Percentiles rank a stretch among this genome's conserved stretches.
These are phyloP conservation scores for Starmera dryadoides DNA, from an alignment of 805 yeast genomes.

Conservation along the genomic window DNA sequence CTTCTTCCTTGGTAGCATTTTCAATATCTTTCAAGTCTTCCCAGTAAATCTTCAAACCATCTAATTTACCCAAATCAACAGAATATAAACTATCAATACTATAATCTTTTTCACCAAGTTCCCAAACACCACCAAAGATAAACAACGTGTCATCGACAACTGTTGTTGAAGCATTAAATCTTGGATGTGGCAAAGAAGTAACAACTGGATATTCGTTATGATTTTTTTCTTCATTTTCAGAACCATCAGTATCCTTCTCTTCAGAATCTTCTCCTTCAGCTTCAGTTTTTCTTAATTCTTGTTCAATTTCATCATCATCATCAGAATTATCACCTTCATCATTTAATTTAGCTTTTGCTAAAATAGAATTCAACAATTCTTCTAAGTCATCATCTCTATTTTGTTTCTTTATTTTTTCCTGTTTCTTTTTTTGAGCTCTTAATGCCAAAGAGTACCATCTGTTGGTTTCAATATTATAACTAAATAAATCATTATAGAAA, in stretches of 20 bases:
- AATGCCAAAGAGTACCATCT: constrained; percentile 77
- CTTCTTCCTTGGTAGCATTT: constrained; percentile 42
- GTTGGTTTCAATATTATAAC: constrained; percentile 79
- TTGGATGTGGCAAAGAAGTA: constrained; percentile 71
- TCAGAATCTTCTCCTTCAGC: constrained; percentile 13
- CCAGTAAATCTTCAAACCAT: constrained; percentile 87
- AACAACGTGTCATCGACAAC: constrained; percentile 79
- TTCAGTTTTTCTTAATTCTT: constrained; percentile 39
- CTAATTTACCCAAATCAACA: constrained; percentile 77
- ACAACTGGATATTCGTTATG: constrained; percentile 32
- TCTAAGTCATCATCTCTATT: constrained; percentile 63
- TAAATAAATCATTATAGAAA: constrained; percentile 72
- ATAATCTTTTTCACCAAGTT: constrained; percentile 79
- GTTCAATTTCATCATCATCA: constrained; percentile 37
- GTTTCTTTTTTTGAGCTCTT: constrained; percentile 53
- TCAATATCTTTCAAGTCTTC: constrained; percentile 63
- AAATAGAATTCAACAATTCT: constrained; percentile 65
- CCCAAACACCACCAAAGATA: constrained; percentile 89
- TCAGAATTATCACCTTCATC: constrained; percentile 32
- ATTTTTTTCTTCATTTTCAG: constrained; percentile 3
- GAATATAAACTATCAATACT: constrained; percentile 80
- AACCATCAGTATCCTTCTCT: constrained; percentile 3
- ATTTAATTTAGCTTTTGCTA: constrained; percentile 64
- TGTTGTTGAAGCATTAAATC: constrained; percentile 81
- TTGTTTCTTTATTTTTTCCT: constrained; percentile 34